These are phyloP conservation scores for Willaertia magna DNA, from an alignment of 208 protist species.

Conservation along the genomic window DNA sequence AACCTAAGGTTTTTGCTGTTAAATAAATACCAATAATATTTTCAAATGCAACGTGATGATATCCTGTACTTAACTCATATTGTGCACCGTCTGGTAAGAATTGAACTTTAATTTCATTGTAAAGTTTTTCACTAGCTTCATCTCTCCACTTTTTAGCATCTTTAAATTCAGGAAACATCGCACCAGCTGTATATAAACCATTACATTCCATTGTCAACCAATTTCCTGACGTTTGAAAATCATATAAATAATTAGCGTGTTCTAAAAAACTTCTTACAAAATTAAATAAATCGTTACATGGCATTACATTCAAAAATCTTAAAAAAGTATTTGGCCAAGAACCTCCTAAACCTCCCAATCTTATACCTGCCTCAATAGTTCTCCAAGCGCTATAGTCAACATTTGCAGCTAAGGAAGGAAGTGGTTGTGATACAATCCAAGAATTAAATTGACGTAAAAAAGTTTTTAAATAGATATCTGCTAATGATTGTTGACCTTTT, in stretches of 20 bases:
- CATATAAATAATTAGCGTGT: neutral
- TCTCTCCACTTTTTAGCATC: neutral
- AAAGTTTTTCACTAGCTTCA: too few relatives aligned
- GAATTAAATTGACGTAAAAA: neutral
- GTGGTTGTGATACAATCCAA: neutral
- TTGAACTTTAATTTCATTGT: neutral
- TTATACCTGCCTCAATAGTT: neutral
- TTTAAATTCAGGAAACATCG: neutral
- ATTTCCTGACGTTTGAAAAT: neutral
- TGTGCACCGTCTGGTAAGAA: neutral
- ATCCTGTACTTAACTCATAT: neutral
- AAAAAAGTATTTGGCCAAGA: neutral
- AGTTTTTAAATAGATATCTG: neutral
- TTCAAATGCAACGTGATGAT: neutral
- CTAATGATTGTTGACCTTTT: neutral
- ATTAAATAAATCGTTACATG: neutral
- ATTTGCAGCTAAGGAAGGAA: neutral
- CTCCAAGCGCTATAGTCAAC: neutral
- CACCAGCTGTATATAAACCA: neutral
- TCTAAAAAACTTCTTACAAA: neutral
- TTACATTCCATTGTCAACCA: neutral
- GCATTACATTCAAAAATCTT: neutral
- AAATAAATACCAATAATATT: neutral
- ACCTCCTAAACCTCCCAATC: neutral
- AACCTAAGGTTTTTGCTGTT: neutral